A percentile compares a stretch with the other conserved stretches of the same genome.
Evolutionary conservation across 768 basidiomycete species (phyloP).

Genomic region (Trametes gibbosa): DNA sequence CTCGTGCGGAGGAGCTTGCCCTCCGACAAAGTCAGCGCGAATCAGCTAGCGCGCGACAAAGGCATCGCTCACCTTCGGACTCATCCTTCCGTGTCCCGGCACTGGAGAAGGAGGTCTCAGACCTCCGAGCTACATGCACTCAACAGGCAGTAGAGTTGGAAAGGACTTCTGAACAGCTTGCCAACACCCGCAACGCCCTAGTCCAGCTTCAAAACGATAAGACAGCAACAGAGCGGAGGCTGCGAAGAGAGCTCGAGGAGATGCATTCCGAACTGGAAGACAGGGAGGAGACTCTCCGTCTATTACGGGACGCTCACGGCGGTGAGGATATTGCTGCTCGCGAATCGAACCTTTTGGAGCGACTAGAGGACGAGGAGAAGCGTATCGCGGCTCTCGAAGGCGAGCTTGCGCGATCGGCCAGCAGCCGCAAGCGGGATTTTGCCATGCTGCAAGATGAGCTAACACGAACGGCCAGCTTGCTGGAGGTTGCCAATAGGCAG

Average conservation of each 20-base stretch:
- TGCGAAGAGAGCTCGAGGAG: constrained; percentile 43
- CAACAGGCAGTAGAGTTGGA: constrained; percentile 46
- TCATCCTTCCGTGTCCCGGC: constrained; percentile 47
- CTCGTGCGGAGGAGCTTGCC: constrained; percentile 15
- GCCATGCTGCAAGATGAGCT: constrained; percentile 36
- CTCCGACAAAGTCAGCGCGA: constrained; percentile 16
- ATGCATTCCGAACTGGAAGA: constrained; percentile 46
- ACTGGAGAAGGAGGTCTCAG: constrained; percentile 56
- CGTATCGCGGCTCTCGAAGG: constrained; percentile 59
- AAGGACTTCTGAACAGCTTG: constrained; percentile 44
- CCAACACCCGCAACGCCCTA: constrained; percentile 42
- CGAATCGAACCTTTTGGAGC: constrained; percentile 58
- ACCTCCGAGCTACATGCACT: constrained; percentile 41
- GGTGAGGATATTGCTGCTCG: constrained; percentile 41
- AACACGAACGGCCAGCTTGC: constrained; percentile 33
- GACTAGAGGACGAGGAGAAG: constrained; percentile 72
- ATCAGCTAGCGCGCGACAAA: constrained; percentile 23
- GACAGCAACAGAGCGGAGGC: constrained; percentile 48
- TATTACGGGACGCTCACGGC: constrained; percentile 36
- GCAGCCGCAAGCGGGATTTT: constrained; percentile 21
- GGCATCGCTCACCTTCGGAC: constrained; percentile 59
- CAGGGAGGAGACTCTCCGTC: constrained; percentile 58
- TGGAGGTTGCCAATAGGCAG: constrained; percentile 39
- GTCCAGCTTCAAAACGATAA: constrained; percentile 59
- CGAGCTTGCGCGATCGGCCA: constrained; percentile 41